Conservation (phyloP, 2,329 filamentous ascomycete species). For the Trichophyton mentagrophytes region DNA sequence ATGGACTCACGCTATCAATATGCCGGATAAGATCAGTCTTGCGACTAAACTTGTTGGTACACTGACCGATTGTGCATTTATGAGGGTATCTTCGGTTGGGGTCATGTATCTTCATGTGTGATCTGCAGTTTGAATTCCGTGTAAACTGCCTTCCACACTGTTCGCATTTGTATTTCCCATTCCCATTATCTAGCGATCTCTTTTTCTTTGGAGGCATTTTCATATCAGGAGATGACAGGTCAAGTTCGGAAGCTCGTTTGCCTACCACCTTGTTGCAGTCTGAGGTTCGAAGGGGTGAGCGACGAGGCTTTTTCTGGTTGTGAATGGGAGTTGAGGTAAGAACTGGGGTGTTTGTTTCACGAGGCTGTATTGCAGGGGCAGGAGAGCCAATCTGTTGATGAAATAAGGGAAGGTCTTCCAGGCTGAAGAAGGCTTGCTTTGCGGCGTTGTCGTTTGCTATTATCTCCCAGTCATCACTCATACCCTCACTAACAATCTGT, state of each 20-base stretch:
- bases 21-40: conserved; percentile 62
- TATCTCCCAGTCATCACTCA: background rate
- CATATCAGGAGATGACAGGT: background rate
- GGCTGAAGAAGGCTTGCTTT: background rate
- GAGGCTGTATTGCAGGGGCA: background rate
- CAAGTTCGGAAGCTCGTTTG: background rate
- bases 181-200: conserved; percentile 42
- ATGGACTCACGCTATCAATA: conserved; percentile 40
- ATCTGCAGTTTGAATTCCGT: conserved; percentile 73
- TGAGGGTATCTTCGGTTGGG: conserved; percentile 59
- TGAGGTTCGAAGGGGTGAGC: conserved; percentile 3
- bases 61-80: conserved; percentile 51
- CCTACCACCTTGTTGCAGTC: conserved; percentile 1
- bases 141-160: conserved; percentile 70
- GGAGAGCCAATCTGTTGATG: background rate
- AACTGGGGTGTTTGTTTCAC: background rate
- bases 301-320: conserved; percentile 3
- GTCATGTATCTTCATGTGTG: conserved; percentile 75
- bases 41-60: conserved; percentile 64
- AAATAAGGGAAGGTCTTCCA: background rate
- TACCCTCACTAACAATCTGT: background rate
- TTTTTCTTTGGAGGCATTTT: conserved; percentile 7
- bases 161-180: conserved; percentile 61
- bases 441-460: background rate
- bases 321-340: background rate